Evolutionary conservation across 345 rosid genomes (phyloP).

Genomic region (Noccaea caerulescens): DNA sequence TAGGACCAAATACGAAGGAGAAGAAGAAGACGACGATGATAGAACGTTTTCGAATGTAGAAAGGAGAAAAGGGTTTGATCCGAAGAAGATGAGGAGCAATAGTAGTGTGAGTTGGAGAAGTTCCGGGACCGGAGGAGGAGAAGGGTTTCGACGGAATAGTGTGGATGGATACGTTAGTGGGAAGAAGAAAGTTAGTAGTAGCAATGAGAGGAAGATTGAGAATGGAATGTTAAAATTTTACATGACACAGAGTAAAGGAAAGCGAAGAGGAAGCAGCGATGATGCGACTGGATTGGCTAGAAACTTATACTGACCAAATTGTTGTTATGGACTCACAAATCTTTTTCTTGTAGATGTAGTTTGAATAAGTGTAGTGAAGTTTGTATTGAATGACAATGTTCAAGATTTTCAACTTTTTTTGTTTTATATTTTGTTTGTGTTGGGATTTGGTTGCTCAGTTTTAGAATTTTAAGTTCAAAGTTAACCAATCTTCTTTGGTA

Average conservation of each 20-base stretch:
- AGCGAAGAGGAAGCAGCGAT: slow-evolving; percentile 57
- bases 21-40: slow-evolving; percentile 52
- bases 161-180: slow-evolving; percentile 60
- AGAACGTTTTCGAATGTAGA: slow-evolving; percentile 85
- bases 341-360: slow-evolving; percentile 22
- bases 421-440: slow-evolving; percentile 1
- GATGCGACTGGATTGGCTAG: slow-evolving; percentile 58
- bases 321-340: slow-evolving; percentile 14
- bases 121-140: slow-evolving; percentile 50
- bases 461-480: slow-evolving; percentile 3
- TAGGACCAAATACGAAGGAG: slow-evolving; percentile 66
- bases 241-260: slow-evolving; percentile 70
- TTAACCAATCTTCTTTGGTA: slow-evolving; percentile 15
- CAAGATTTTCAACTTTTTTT: slow-evolving; percentile 8
- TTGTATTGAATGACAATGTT: slow-evolving; percentile 19
- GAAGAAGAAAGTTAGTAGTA: slow-evolving; percentile 55
- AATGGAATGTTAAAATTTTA: slow-evolving; percentile 81
- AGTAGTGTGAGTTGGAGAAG: slow-evolving; percentile 98
- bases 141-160: slow-evolving; percentile 49
- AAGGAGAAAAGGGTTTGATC: slow-evolving; percentile 59
- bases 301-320: slow-evolving; percentile 68
- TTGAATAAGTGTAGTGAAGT: slow-evolving; percentile 32
- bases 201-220: slow-evolving; percentile 73
- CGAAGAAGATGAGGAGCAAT: slow-evolving; percentile 82
- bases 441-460: slow-evolving; percentile 17